Evolutionary conservation across 2,329 filamentous ascomycete species (phyloP).

Genomic region (Arthrobotrys conoides): DNA sequence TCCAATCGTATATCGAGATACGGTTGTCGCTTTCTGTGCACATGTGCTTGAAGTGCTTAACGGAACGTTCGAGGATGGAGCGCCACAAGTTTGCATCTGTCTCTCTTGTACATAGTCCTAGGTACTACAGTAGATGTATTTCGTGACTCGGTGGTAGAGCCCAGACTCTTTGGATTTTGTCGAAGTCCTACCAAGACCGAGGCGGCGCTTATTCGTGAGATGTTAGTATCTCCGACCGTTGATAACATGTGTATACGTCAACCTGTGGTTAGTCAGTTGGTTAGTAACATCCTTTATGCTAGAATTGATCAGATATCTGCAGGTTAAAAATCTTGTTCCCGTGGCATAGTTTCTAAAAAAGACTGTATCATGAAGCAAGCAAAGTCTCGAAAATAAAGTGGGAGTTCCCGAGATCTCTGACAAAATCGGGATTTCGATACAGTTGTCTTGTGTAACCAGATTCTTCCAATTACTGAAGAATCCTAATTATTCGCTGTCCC

Average conservation of each 20-base stretch:
- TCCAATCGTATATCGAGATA: background rate
- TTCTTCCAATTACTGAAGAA: background rate
- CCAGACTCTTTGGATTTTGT: background rate
- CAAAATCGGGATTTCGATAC: background rate
- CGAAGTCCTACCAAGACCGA: background rate
- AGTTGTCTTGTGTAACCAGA: background rate
- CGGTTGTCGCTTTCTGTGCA: background rate
- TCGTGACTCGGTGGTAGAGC: background rate
- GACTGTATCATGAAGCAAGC: background rate
- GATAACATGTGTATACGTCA: background rate
- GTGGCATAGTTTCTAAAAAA: background rate
- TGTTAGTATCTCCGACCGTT: background rate
- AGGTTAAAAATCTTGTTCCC: background rate
- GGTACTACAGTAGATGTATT: background rate
- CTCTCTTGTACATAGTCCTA: background rate
- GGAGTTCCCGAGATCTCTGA: background rate
- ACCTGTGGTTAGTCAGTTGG: background rate
- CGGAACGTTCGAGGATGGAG: constrained; percentile 1
- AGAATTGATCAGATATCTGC: constrained; percentile 1
- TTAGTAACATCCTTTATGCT: background rate
- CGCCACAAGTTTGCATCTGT: background rate
- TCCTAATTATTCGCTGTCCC: constrained; percentile 5
- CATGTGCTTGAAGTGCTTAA: constrained; percentile 9
- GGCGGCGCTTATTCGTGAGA: constrained; percentile 18
- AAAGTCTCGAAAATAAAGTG: background rate